Evolutionary conservation across 805 yeast species (phyloP).

Genomic region (Vanderwaltozyma verrucispora): DNA sequence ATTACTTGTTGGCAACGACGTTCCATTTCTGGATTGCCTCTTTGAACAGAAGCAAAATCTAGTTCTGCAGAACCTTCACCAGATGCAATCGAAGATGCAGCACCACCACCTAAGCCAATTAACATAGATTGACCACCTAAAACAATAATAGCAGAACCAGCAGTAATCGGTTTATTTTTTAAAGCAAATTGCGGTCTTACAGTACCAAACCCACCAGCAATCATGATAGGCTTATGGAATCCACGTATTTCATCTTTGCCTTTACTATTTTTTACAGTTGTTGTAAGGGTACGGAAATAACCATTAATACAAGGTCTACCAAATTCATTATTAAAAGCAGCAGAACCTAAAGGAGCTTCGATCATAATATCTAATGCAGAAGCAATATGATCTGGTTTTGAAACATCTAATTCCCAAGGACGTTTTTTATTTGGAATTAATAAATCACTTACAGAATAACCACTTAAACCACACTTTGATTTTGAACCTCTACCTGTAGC

Average conservation of each 20-base stretch:
- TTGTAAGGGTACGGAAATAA: conserved; percentile 89
- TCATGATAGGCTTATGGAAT: conserved; percentile 97
- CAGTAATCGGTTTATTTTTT: conserved; percentile 78
- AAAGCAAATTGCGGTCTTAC: conserved; percentile 88
- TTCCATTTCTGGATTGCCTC: conserved; percentile 99
- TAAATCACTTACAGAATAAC: conserved; percentile 86
- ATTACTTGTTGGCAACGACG: conserved; percentile 98
- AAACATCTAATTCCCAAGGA: conserved; percentile 92
- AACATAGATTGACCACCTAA: conserved; percentile 97
- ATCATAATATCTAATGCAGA: conserved; percentile 89
- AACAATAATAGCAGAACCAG: conserved; percentile 85
- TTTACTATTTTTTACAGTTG: conserved; percentile 52
- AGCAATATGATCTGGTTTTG: conserved; percentile 89
- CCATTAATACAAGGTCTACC: conserved; percentile 98
- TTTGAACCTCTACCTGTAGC: conserved; percentile 98
- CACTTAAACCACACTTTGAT: conserved; percentile 92
- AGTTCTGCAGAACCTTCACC: conserved; percentile 94
- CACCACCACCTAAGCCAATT: conserved; percentile 99
- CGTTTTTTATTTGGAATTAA: conserved; percentile 74
- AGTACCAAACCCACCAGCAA: conserved; percentile 99
- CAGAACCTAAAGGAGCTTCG: conserved; percentile 95
- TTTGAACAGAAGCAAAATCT: conserved; percentile 97
- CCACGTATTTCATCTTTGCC: conserved; percentile 78
- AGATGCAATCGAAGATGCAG: conserved; percentile 93
- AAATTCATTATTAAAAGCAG: conserved; percentile 96